A percentile compares a stretch with the other conserved stretches of the same genome.
Conservation (phyloP, 2,329 filamentous ascomycete genomes). For the Hymenoscyphus occultus region DNA sequence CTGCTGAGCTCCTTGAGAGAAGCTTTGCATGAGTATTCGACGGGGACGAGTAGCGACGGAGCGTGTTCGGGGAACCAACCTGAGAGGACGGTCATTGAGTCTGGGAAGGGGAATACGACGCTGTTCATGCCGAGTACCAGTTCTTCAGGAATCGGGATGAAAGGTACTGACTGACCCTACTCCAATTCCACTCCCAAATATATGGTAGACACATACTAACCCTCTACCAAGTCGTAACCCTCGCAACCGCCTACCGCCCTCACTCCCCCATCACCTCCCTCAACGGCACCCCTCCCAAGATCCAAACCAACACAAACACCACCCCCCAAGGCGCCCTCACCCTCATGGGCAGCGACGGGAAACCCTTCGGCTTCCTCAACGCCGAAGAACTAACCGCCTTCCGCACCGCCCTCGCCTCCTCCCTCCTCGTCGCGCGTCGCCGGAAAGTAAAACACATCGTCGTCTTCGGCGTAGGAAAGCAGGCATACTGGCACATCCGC, state of each 20-base stretch:
- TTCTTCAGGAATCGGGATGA: slow-evolving; percentile 62
- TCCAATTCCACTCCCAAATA: not conserved
- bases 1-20: slow-evolving; percentile 49
- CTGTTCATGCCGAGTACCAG: slow-evolving; percentile 73
- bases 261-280: not conserved
- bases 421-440: slow-evolving; percentile 63
- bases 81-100: slow-evolving; percentile 47
- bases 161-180: slow-evolving; percentile 47
- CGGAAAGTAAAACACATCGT: slow-evolving; percentile 70
- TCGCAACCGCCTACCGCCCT: slow-evolving; percentile 43
- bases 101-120: slow-evolving; percentile 54
- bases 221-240: slow-evolving; percentile 55
- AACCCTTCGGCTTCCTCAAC: slow-evolving; percentile 65
- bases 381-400: slow-evolving; percentile 76
- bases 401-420: slow-evolving; percentile 70
- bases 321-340: slow-evolving; percentile 58
- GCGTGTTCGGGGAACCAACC: slow-evolving; percentile 52
- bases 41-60: slow-evolving; percentile 44
- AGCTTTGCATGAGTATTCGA: slow-evolving; percentile 61
- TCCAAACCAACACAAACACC: slow-evolving; percentile 30
- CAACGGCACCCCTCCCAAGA: not conserved
- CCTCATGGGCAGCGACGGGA: slow-evolving; percentile 61
- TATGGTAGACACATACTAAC: not conserved
- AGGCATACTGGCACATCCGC: slow-evolving; percentile 93
- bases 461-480: slow-evolving; percentile 83